Evolutionary conservation across 2,329 filamentous ascomycete genomes (phyloP).

Genomic region (Triangularia verruculosa): DNA sequence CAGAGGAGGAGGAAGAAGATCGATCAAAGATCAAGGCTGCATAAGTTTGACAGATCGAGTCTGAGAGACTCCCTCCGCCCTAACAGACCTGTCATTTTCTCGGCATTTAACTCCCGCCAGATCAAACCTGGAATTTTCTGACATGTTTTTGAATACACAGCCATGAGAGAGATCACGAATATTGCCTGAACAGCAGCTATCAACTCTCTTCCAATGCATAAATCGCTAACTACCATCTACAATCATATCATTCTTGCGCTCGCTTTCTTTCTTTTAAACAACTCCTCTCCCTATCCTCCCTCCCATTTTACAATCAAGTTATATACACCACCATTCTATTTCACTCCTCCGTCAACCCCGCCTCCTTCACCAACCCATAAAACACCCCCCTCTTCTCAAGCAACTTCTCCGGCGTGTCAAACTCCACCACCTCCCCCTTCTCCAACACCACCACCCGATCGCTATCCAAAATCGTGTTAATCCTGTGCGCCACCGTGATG

Average conservation of each 20-base stretch:
- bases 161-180: no score
- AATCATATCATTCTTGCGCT: no score
- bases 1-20: not conserved
- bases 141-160: no score
- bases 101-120: not conserved
- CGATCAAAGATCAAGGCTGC: not conserved
- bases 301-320: not conserved
- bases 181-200: no score
- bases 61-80: no score
- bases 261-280: not conserved
- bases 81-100: not conserved
- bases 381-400: constrained; percentile 76
- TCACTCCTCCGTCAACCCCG: constrained; percentile 58
- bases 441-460: constrained; percentile 94
- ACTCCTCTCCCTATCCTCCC: not conserved
- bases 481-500: constrained; percentile 96
- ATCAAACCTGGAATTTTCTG: no score
- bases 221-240: no score
- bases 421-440: constrained; percentile 85
- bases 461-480: constrained; percentile 89
- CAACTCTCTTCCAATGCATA: no score
- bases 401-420: constrained; percentile 79
- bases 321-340: no score
- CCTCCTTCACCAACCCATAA: constrained; percentile 87
- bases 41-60: not conserved